Base-by-base conservation (phyloP, 306 rosid species). In the Cucumis melo region DNA sequence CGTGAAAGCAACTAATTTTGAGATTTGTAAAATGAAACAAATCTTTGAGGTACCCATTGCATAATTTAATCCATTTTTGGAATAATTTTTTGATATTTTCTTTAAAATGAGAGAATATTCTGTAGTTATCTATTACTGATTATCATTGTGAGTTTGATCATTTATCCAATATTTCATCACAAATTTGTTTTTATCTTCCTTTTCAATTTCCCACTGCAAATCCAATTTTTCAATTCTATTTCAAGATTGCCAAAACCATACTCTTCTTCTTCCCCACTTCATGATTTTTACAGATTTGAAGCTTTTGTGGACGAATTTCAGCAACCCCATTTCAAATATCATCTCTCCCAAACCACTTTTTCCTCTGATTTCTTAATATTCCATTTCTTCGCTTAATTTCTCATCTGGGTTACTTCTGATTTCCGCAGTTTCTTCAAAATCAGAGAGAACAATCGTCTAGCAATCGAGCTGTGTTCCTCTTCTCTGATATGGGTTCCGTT, bases 401-500 rank as follows among this genome's bases (percentile, higher is more conserved):
- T 71, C 58, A 71, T 24, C 1, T 27, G 76, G 76, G 41, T 16
- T 15, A 23, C 23, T 48, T 71, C 42, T 7, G 16, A 71, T 46
- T 71, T 50, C 39, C 42, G 39, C 58, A 23, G 13, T 27, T 48
- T 17, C 58, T 34, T 23, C 66, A 13, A 75, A 75, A 56, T 73
- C 23, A 51, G 46, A 73, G 60, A 5, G 11, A 73, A 73, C 5
- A 44, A 71, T 71, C 76, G 3, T 24, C 38, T 42, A 63, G 10
- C 10, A 61, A 61, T 10, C 17, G 65, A 24, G 65, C 65, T 59
- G 66, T 29, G 14, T 32, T 29, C 41, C 74, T 21, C 17, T 51
- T 51, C 46, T 73, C 61, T 29, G 46, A 73, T 29, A 82, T 85
- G 83, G 77, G 74, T 68, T 78, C 77, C 53, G 8, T 72, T 75